Evolutionary conservation across 805 yeast species (phyloP), one percentile per base, ranked within the genome.

Genomic region (Metschnikowia koreensis): DNA sequence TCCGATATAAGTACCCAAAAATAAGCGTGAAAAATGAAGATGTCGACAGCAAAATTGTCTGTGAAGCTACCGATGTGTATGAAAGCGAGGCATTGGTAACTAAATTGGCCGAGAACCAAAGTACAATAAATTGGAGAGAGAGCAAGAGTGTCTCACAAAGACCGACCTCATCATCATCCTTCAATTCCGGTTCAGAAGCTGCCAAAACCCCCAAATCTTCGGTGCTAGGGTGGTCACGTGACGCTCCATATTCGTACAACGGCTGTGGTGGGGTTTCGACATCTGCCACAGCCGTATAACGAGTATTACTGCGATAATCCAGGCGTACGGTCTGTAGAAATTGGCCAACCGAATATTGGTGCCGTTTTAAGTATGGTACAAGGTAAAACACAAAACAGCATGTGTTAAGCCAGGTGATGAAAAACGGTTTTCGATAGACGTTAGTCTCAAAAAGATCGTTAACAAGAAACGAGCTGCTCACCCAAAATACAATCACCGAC

Each of bases 61-160:
- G 97, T 12, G 94, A 86, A 1, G 96, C 96, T 17, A 94, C 99
- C 11, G 92, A 84, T 0, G 99, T 94, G 67, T 86, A 94, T 26
- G 87, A 80, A 47, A 94, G 74, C 17, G 96, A 84, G 0, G 96
- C 89, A 68, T 94, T 94, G 33, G 94, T 59, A 50, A 89, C 86
- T 57, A 92, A 76, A 67, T 94, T 94, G 2, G 98, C 96, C 15
- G 84, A 54, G 65, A 89, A 94, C 99, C 99, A 94, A 41, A 94
- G 73, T 3, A 87, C 69, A 56, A 96, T 86, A 66, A 94, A 94
- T 70, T 90, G 89, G 12, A 86, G 77, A 55, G 97, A 84, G 41
- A 94, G 69, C 51, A 71, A 71, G 11, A 89, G 78, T 0, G 98
- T 94, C 54, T 91, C 93, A 34, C 69, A 68, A 11, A 80, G 61